These are phyloP conservation scores for Trichoderma breve DNA, from an alignment of 2,329 filamentous ascomycete species.

Conservation along the genomic window DNA sequence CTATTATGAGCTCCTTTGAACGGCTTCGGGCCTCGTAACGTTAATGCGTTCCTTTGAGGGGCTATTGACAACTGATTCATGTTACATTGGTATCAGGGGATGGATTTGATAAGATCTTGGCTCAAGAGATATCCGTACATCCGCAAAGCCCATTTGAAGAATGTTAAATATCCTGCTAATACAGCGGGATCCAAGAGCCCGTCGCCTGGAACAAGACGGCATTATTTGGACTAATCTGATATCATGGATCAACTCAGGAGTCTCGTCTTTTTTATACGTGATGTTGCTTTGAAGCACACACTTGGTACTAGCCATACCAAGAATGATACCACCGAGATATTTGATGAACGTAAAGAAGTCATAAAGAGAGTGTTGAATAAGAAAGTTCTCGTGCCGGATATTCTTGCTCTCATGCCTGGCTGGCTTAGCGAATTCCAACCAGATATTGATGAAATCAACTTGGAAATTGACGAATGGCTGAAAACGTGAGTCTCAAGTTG, in stretches of 20 bases:
- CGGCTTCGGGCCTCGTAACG: not conserved
- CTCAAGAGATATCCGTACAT: too few species aligned
- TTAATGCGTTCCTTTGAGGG: not conserved
- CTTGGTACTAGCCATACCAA: not conserved
- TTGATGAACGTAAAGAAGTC: not conserved
- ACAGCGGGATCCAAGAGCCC: not conserved
- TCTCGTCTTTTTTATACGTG: not conserved
- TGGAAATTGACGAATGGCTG: conserved; percentile 4
- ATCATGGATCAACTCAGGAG: not conserved
- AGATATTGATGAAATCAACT: conserved; percentile 9
- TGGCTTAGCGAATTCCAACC: conserved; percentile 1
- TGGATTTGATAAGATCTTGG: not conserved
- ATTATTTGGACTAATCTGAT: not conserved
- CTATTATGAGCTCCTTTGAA: not conserved
- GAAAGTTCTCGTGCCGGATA: not conserved
- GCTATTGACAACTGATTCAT: not conserved
- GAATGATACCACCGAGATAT: not conserved
- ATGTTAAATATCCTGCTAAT: not conserved
- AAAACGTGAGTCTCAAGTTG: not conserved
- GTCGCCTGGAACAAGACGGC: not conserved
- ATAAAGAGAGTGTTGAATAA: not conserved
- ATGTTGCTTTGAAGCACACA: not conserved
- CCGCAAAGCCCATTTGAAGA: not conserved
- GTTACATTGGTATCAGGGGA: not conserved
- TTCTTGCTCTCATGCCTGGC: not conserved